Evolutionary conservation across 257 asterid genomes (phyloP).

Genomic region (Scutellaria galericulata): DNA sequence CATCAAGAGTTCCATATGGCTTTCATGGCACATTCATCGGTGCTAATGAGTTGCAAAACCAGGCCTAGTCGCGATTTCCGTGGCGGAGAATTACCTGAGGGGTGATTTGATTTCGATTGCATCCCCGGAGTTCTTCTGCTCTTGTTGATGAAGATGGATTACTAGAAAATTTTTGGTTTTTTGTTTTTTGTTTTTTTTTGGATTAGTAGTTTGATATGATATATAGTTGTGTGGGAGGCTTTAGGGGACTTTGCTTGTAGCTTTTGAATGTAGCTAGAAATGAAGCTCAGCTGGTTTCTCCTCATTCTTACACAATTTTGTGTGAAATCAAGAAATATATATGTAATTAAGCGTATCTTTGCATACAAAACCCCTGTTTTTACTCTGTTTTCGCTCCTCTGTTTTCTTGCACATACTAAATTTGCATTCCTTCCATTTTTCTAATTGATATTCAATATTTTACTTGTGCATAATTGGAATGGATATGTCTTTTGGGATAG

Average conservation of each 20-base stretch:
- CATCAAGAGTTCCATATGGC: conserved; percentile 90
- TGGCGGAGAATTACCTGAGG: conserved; percentile 30
- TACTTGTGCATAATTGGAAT: no score
- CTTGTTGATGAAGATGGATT: background rate
- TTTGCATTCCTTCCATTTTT: no score
- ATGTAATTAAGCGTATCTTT: background rate
- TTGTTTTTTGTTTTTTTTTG: no score
- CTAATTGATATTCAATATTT: no score
- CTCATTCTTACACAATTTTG: conserved; percentile 54
- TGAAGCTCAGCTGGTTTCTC: conserved; percentile 91
- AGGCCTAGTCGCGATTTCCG: conserved; percentile 42
- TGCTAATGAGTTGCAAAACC: conserved; percentile 59
- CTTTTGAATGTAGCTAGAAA: conserved; percentile 69
- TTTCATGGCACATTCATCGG: conserved; percentile 84
- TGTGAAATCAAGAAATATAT: conserved; percentile 26
- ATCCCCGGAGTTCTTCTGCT: conserved; percentile 81
- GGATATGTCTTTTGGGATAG: no score
- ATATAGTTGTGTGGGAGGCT: conserved; percentile 49
- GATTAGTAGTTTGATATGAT: background rate
- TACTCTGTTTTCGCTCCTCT: conserved; percentile 23
- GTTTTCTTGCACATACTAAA: background rate
- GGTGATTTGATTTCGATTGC: conserved; percentile 35
- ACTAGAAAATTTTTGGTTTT: no score
- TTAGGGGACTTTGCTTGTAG: conserved; percentile 71
- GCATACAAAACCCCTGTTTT: conserved; percentile 39